Base-by-base conservation (phyloP, 2,329 filamentous ascomycete genomes). In the Fusarium protoensiforme region DNA sequence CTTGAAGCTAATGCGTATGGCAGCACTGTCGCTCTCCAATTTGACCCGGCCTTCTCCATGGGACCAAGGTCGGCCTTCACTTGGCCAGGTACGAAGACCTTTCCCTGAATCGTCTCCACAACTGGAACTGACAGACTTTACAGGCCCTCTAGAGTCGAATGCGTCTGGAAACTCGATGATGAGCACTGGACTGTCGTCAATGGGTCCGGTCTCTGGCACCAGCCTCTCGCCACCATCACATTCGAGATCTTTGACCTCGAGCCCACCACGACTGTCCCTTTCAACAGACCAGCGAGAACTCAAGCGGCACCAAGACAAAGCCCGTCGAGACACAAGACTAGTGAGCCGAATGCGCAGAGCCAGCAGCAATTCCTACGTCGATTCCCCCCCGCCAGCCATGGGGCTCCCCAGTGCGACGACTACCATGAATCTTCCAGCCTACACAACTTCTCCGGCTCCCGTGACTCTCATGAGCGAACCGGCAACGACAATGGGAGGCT, bases 211-310 rank as follows among this genome's bases (percentile, higher is more conserved):
- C 56, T 87, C 88, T 27, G 88, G 89, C 65, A 81, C 84, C 67
- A 89, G 86, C 80, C 80, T 88, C 56, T 87, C 87, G 24, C 86
- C 88, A 38, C 85, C 86, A 27, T 84, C 81, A 65, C 82, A 81
- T 39, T 85, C 87, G 29, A 84, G 87, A 80, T 90, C 88, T 24
- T 81, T 87, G 56, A 90, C 89, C 41, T 87, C 86, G 24, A 92
- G 90, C 80, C 89, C 90, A 29, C 88, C 89, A 7, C 85, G 87
- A 70, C 81, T 82, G 53, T 83, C 82, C 39, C 84, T 91, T 77
- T 89, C 88, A 7, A 83, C 88, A 8, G 89, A 91, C 78, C 89
- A 91, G 79, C 87, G 90, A 71, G 89, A 91, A 76, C 79, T 91
- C 46, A 91, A 90, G 82, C 85, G 89, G 67, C 89, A 92, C 75